These are phyloP conservation scores for Skeletonema potamos DNA, from an alignment of 108 stramenopile species.

Conservation along the genomic window DNA sequence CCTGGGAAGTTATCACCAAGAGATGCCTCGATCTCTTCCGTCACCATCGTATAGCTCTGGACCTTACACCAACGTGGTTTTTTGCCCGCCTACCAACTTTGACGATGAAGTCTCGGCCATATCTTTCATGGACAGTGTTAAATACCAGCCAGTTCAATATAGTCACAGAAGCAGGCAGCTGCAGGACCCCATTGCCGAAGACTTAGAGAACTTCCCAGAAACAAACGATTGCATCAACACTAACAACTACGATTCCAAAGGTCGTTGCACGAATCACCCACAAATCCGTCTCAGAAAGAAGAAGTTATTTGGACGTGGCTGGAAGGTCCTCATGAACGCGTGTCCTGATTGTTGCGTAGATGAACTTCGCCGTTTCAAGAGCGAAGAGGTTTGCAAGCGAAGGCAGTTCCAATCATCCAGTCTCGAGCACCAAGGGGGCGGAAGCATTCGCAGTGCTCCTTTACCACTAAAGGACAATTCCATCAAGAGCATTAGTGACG, in stretches of 20 bases:
- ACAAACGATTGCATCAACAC: conserved; percentile 8
- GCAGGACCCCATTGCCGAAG: background rate
- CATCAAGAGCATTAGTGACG: background rate
- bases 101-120: conserved; percentile 27
- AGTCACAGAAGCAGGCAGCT: background rate
- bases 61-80: background rate
- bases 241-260: conserved; percentile 37
- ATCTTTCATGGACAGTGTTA: conserved; percentile 15
- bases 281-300: conserved; percentile 45
- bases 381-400: background rate
- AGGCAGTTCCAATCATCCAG: background rate
- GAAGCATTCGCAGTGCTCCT: background rate
- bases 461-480: background rate
- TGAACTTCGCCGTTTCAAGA: conserved; percentile 26
- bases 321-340: conserved; percentile 47
- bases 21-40: conserved; percentile 10
- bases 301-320: conserved; percentile 40
- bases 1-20: background rate
- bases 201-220: background rate
- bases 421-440: background rate
- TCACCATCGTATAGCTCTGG: background rate
- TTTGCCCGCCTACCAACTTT: conserved; percentile 2
- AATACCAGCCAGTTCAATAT: background rate
- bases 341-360: conserved; percentile 49
- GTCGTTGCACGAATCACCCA: conserved; percentile 37